Conservation (phyloP, 441 rosid genomes). For the Populus tomentosa region DNA sequence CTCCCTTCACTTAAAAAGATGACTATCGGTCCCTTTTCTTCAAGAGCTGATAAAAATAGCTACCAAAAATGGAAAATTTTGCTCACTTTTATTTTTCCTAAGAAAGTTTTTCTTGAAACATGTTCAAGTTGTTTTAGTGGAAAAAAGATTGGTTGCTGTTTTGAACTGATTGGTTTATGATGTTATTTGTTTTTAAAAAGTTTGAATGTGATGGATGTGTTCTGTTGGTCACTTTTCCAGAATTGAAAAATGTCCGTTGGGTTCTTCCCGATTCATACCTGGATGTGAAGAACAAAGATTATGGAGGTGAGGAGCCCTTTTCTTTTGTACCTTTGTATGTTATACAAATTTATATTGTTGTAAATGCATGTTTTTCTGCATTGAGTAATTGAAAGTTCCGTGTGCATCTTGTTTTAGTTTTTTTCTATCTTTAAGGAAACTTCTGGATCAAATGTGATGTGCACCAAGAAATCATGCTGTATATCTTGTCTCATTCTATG, state of each 20-base stretch:
- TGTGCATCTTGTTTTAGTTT: not conserved
- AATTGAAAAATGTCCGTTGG: conserved; percentile 72
- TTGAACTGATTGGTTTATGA: conserved; percentile 4
- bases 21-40: not conserved
- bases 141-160: too few species aligned
- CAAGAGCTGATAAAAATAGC: too few species aligned
- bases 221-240: conserved; percentile 26
- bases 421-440: not conserved
- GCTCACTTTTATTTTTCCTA: too few species aligned
- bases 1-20: not conserved
- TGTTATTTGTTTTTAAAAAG: not conserved
- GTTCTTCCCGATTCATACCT: conserved; percentile 89
- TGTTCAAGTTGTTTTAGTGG: not conserved
- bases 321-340: not conserved
- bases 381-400: not conserved
- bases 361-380: not conserved
- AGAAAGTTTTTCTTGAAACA: too few species aligned
- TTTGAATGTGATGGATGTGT: not conserved
- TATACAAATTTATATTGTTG: not conserved
- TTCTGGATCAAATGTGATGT: not conserved
- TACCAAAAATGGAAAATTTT: too few species aligned
- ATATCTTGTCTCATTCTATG: too few species aligned
- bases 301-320: conserved; percentile 55
- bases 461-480: not conserved
- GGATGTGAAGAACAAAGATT: conserved; percentile 78